Conservation (phyloP, 345 rosid genomes). For the Barbarea vulgaris region DNA sequence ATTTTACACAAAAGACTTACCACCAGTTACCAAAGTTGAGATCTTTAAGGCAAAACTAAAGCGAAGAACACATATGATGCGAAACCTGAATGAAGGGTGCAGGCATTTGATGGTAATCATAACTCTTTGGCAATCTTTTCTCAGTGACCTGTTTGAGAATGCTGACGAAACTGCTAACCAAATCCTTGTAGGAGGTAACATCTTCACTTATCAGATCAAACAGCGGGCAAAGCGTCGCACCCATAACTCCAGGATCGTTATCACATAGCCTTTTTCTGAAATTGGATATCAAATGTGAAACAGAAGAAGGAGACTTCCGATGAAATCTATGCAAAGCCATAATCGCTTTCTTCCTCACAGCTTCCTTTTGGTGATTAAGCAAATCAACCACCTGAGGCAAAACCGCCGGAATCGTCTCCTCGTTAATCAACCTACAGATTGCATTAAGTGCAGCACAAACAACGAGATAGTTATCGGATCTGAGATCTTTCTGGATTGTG, state of each 20-base stretch:
- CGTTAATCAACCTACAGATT: conserved; percentile 87
- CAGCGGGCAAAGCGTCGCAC: conserved; percentile 94
- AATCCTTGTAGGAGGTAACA: conserved; percentile 75
- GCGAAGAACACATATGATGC: not conserved
- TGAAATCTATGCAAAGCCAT: conserved; percentile 96
- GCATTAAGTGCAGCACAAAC: conserved; percentile 93
- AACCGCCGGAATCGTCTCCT: conserved; percentile 98
- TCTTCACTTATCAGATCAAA: conserved; percentile 80
- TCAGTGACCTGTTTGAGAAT: conserved; percentile 96
- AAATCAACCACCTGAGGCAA: conserved; percentile 89
- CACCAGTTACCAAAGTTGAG: not conserved
- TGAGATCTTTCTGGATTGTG: conserved; percentile 97
- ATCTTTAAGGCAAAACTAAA: not conserved
- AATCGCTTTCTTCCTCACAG: conserved; percentile 96
- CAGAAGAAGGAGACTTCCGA: conserved; percentile 89
- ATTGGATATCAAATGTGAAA: conserved; percentile 80
- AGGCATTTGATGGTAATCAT: conserved; percentile 98
- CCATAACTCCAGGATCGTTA: conserved; percentile 99
- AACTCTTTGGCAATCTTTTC: conserved; percentile 84
- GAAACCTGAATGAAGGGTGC: conserved; percentile 97
- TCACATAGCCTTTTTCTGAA: conserved; percentile 94
- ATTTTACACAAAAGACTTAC: not conserved
- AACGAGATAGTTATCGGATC: conserved; percentile 80
- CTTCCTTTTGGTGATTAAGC: conserved; percentile 79
- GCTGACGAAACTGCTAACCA: conserved; percentile 88